Evolutionary conservation across 176 grass and related monocot genomes (phyloP).

Genomic region (Ensete glaucum): DNA sequence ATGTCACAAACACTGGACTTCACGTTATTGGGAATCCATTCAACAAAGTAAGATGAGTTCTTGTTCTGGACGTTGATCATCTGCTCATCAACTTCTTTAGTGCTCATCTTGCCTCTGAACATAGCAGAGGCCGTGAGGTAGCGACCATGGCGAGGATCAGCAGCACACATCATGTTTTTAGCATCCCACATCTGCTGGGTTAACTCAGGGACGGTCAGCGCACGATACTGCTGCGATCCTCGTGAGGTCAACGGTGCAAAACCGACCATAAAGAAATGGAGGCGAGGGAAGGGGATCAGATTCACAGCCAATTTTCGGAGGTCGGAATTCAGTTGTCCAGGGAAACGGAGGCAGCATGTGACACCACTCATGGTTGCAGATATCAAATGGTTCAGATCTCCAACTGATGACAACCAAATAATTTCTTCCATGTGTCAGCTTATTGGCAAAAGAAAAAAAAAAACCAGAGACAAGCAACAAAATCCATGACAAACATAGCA

Average conservation of each 20-base stretch:
- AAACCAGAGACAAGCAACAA: neutral
- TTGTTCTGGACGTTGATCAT: conserved; percentile 20
- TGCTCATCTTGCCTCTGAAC: conserved; percentile 19
- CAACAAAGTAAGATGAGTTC: conserved; percentile 14
- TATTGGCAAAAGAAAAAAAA: neutral
- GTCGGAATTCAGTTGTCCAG: neutral
- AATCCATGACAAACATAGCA: neutral
- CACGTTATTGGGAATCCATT: conserved; percentile 14
- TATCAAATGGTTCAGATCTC: neutral
- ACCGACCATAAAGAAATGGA: conserved; percentile 18
- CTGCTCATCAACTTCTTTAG: conserved; percentile 19
- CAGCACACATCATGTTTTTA: conserved; percentile 20
- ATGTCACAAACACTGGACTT: conserved; percentile 15
- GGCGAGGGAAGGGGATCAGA: conserved; percentile 5
- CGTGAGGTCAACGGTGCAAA: conserved; percentile 8
- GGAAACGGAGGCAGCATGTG: neutral
- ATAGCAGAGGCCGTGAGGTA: conserved; percentile 16
- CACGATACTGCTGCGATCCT: conserved; percentile 10
- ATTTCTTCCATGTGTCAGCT: neutral
- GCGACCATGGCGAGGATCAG: conserved; percentile 14
- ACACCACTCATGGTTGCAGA: neutral
- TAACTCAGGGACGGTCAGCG: conserved; percentile 11
- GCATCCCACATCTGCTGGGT: conserved; percentile 19
- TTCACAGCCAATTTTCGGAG: neutral
- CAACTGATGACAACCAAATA: neutral